Conservation (phyloP, 768 basidiomycete species). For the Cyclocybe aegerita region DNA sequence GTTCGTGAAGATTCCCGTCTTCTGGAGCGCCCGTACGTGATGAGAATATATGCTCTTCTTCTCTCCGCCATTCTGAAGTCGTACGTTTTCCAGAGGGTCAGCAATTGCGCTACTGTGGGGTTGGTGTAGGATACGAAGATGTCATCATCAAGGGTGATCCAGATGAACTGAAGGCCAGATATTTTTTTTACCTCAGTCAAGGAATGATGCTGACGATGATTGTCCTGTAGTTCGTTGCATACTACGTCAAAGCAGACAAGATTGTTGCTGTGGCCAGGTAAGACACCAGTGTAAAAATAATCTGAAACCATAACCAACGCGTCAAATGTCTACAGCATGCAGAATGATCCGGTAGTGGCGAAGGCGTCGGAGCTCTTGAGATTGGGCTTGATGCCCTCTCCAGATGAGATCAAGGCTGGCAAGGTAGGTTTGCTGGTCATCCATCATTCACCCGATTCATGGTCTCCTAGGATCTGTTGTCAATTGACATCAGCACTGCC, state of each 20-base stretch:
- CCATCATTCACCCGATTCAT: background rate
- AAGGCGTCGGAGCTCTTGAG: slow-evolving; percentile 79
- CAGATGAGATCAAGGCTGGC: slow-evolving; percentile 69
- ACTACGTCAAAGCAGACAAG: slow-evolving; percentile 65
- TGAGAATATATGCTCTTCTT: too few relatives aligned
- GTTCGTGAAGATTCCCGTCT: slow-evolving; percentile 81
- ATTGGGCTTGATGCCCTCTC: slow-evolving; percentile 77
- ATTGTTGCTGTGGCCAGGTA: slow-evolving; percentile 70
- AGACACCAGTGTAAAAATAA: background rate
- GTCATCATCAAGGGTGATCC: slow-evolving; percentile 75
- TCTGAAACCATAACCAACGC: too few relatives aligned
- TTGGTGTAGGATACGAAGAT: slow-evolving; percentile 71
- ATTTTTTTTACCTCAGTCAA: background rate
- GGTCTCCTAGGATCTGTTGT: slow-evolving; percentile 35
- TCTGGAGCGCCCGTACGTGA: slow-evolving; percentile 85
- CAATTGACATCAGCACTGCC: slow-evolving; percentile 38
- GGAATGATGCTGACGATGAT: background rate
- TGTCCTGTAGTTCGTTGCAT: slow-evolving; percentile 66
- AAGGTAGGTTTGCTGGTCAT: slow-evolving; percentile 45
- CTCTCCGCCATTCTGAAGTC: background rate
- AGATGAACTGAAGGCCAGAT: slow-evolving; percentile 69
- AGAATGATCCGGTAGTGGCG: slow-evolving; percentile 76
- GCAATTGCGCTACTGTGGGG: slow-evolving; percentile 83
- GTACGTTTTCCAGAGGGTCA: slow-evolving; percentile 59
- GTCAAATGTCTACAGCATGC: slow-evolving; percentile 51